Percentiles rank a stretch among this genome's conserved stretches.
Evolutionary conservation across 345 rosid genomes (phyloP).

Genomic region (Aquilaria sinensis): DNA sequence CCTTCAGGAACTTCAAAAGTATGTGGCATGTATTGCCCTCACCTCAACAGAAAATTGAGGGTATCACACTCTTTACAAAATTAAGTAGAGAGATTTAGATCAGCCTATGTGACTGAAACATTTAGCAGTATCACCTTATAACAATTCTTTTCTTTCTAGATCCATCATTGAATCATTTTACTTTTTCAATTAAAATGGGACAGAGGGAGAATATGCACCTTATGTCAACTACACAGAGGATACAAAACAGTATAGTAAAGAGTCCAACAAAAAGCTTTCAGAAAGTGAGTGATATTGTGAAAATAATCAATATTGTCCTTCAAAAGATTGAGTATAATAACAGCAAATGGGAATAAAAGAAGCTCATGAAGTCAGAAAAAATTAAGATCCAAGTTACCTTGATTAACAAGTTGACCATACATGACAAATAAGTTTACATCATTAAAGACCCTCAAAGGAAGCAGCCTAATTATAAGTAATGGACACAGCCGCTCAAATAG

Average conservation of each 20-base stretch:
- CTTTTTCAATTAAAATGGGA: neutral
- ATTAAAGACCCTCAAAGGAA: constrained; percentile 75
- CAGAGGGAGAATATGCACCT: too few species aligned
- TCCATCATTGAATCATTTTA: neutral
- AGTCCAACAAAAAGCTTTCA: too few species aligned
- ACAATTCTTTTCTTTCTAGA: neutral
- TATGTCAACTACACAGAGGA: too few species aligned
- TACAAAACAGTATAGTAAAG: too few species aligned
- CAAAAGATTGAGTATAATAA: neutral
- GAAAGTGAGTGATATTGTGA: neutral
- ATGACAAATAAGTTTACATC: constrained; percentile 39
- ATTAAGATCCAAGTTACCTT: constrained; percentile 38
- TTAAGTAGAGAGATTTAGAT: too few species aligned
- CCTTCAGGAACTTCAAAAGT: too few species aligned
- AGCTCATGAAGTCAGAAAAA: constrained; percentile 9
- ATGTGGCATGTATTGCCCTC: too few species aligned
- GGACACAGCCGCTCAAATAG: constrained; percentile 85
- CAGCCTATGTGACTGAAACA: too few species aligned
- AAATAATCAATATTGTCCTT: neutral
- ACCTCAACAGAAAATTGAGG: too few species aligned
- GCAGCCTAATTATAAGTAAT: constrained; percentile 69
- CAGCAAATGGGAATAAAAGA: constrained; percentile 1
- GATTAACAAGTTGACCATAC: constrained; percentile 49
- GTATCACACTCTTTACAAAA: too few species aligned
- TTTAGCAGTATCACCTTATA: too few species aligned